Conservation (phyloP, 495 filamentous ascomycete species). For the Penicillium robsamsonii region DNA sequence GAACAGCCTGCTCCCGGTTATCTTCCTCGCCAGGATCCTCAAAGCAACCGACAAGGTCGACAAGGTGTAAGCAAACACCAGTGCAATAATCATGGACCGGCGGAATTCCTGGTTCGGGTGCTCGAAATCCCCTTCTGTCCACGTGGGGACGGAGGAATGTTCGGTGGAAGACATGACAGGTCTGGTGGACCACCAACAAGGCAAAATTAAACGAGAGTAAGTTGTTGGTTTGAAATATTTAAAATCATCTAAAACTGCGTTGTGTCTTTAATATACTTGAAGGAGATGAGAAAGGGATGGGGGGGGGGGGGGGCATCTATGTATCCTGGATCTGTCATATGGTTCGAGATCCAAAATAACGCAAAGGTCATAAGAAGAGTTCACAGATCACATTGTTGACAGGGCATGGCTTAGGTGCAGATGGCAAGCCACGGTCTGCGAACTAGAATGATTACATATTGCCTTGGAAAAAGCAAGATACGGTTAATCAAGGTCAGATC, state of each 20-base stretch:
- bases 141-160: constrained; percentile 15
- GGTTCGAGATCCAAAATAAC: neutral
- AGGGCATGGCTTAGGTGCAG: neutral
- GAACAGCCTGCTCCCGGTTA: constrained; percentile 27
- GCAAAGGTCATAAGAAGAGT: neutral
- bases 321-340: constrained; percentile 21
- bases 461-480: constrained; percentile 9
- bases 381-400: constrained; percentile 13
- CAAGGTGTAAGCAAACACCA: constrained; percentile 32
- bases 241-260: constrained; percentile 15
- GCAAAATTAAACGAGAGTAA: constrained; percentile 10
- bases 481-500: constrained; percentile 7
- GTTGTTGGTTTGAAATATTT: constrained; percentile 26
- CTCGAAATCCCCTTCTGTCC: constrained; percentile 23
- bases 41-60: constrained; percentile 31
- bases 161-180: constrained; percentile 20
- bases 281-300: constrained; percentile 10
- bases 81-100: constrained; percentile 27
- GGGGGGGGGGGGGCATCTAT: constrained; percentile 1
- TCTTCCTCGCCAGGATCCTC: constrained; percentile 27
- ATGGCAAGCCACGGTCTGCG: constrained; percentile 3
- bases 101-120: constrained; percentile 28
- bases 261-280: constrained; percentile 15
- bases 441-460: constrained; percentile 3
- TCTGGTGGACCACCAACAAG: constrained; percentile 7